Conservation (phyloP, 768 basidiomycete genomes). For the Lentinula detonsa region DNA sequence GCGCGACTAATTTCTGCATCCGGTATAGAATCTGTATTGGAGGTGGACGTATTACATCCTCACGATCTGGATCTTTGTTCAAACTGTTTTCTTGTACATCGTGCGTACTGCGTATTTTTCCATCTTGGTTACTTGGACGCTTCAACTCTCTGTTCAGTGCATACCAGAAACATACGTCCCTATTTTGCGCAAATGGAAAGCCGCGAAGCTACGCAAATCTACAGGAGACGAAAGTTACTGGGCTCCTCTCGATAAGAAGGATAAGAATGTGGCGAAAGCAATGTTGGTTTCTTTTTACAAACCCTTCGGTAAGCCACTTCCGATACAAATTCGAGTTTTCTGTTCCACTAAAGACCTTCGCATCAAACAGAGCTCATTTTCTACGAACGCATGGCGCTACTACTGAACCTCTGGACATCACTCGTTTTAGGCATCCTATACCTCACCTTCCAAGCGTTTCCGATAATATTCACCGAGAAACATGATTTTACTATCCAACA, state of each 20-base stretch:
- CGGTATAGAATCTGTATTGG: slow-evolving; percentile 48
- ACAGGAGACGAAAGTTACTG: slow-evolving; percentile 50
- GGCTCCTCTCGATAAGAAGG: slow-evolving; percentile 51
- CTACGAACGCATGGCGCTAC: slow-evolving; percentile 70
- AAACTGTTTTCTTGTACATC: slow-evolving; percentile 45
- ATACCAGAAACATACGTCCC: slow-evolving; percentile 72
- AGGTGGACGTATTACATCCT: slow-evolving; percentile 75
- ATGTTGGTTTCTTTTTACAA: slow-evolving; percentile 56
- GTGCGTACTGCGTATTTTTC: slow-evolving; percentile 9
- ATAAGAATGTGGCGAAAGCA: slow-evolving; percentile 36
- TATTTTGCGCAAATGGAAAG: slow-evolving; percentile 55
- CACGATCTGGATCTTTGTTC: slow-evolving; percentile 60
- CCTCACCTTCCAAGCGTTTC: slow-evolving; percentile 53
- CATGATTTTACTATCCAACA: slow-evolving; percentile 44
- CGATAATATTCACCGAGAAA: slow-evolving; percentile 46
- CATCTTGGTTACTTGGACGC: slow-evolving; percentile 49
- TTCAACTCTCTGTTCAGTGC: slow-evolving; percentile 26
- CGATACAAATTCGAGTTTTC: background rate
- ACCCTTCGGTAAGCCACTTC: slow-evolving; percentile 56
- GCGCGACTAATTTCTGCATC: slow-evolving; percentile 5
- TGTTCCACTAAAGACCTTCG: background rate
- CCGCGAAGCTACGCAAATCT: slow-evolving; percentile 46
- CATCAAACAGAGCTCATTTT: slow-evolving; percentile 46
- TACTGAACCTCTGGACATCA: slow-evolving; percentile 61
- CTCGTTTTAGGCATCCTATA: slow-evolving; percentile 60